Evolutionary conservation across 768 basidiomycete species (phyloP), one percentile per base, ranked within the genome.

Genomic region (Naganishia vishniacii): DNA sequence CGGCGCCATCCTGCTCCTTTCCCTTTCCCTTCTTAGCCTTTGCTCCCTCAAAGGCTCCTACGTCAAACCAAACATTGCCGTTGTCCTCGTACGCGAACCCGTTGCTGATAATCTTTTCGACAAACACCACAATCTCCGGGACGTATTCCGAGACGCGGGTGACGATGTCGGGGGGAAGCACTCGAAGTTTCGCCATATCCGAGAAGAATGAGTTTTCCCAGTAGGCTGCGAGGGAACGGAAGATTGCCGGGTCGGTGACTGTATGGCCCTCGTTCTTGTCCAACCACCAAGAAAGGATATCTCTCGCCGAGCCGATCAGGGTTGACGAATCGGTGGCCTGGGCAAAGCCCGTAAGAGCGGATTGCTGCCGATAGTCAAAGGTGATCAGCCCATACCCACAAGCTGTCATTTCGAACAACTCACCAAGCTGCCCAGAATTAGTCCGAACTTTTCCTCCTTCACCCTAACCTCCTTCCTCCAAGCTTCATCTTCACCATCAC

Each of bases 101-200:
- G 64, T 93, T 93, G 61, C 83, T 79, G 65, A 95, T 80, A 73
- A 98, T 89, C 26, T 83, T 80, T 74, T 91, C 83, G 41, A 98
- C 88, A 75, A 92, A 99, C 4, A 83, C 78, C 53, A 92, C 89
- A 68, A 97, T 89, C 78, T 98, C 93, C 3, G 92, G 90, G 8
- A 99, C 87, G 77, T 91, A 99, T 78, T 98, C 95, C 1, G 93
- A 93, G 5, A 98, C 95, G 44, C 94, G 86, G 0, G 95, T 98
- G 60, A 97, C 78, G 4, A 85, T 89, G 75, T 94, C 91, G 18
- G 95, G 92, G 23, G 87, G 84, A 64, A 87, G 85, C 42, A 98
- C 88, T 67, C 83, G 84, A 18, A 99, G 83, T n/a, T 86, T 84
- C 16, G 80, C 79, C 95, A 99, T 99, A 72, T 97, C 92, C 31